phyloP scores from a whole-genome alignment of 345 rosid genomes.

The Pistacia integerrima region DNA sequence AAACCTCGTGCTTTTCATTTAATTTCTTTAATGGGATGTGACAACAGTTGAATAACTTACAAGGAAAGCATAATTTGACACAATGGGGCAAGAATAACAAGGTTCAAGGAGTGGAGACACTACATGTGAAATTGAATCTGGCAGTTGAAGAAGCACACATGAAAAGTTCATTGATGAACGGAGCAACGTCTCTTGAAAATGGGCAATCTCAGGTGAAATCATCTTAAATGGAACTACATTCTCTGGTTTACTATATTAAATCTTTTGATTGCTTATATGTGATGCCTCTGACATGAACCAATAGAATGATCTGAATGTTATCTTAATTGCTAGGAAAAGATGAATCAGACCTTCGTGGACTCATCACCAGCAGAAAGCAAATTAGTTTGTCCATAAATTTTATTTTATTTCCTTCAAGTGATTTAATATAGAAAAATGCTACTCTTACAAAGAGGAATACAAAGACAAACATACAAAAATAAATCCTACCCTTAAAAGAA shows the following conservation, averaged over 20 bases:
- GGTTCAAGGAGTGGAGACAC: slow-evolving; percentile 20
- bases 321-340: background rate
- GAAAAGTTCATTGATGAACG: slow-evolving; percentile 75
- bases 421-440: too few species aligned
- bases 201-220: too few species aligned
- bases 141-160: slow-evolving; percentile 61
- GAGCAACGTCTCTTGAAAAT: too few species aligned
- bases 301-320: background rate
- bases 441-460: too few species aligned
- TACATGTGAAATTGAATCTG: slow-evolving; percentile 44
- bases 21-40: background rate
- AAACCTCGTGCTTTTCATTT: background rate
- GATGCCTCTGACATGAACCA: too few species aligned
- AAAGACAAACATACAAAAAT: too few species aligned
- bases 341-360: background rate
- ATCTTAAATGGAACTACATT: too few species aligned
- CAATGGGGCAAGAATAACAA: slow-evolving; percentile 35
- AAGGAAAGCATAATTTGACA: slow-evolving; percentile 47
- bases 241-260: background rate
- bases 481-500: too few species aligned
- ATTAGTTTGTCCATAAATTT: background rate
- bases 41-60: slow-evolving; percentile 62
- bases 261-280: background rate
- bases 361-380: too few species aligned
- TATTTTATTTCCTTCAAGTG: too few species aligned